Evolutionary conservation across 495 filamentous ascomycete genomes (phyloP), one percentile per base, ranked within the genome.

Genomic region (Aspergillus indologenus): DNA sequence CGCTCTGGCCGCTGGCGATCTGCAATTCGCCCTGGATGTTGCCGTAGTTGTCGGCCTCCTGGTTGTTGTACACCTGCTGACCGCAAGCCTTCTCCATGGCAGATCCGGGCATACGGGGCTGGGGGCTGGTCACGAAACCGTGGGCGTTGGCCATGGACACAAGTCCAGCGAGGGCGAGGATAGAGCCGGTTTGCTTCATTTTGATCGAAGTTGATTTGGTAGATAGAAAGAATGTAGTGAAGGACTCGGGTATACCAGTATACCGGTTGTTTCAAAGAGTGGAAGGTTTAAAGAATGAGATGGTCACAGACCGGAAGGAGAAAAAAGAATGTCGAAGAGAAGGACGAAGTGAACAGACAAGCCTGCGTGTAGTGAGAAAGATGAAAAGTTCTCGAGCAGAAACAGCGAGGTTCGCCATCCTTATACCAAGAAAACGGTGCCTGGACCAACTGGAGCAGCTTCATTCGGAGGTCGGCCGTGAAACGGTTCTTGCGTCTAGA

Each of bases 11-110:
- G n/a, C 68, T 72, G 45, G 76, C 83, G 21, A 81, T 75, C 61
- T 87, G 81, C n/a, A 86, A 74, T 44, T 87, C 76, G 12, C 82
- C 83, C 65, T 90, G 85, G 19, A 89, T 76, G 72, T 90, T 88
- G 52, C 83, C 85, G 56, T 86, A 86, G 70, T 82, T 80, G 78
- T 89, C 85, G 24, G 78, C 67, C 49, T 71, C 65, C 71, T 89
- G 83, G 71, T 85, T 85, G 66, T 76, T 73, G 56, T 78, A 76
- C 64, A 88, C 79, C 62, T 85, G 81, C 57, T 77, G 69, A 46
- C 88, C 87, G 67, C 88, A 91, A 26, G 80, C 82, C 1, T 81
- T 71, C 22, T 73, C 61, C 62, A 86, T 85, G 49, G 84, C 83
- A 29, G 75, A 53, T 29, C 88, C 87, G 6, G 86, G 85, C 56